These are phyloP conservation scores for Aechmea fasciata DNA, from an alignment of 176 grass and related monocot species.

Conservation along the genomic window DNA sequence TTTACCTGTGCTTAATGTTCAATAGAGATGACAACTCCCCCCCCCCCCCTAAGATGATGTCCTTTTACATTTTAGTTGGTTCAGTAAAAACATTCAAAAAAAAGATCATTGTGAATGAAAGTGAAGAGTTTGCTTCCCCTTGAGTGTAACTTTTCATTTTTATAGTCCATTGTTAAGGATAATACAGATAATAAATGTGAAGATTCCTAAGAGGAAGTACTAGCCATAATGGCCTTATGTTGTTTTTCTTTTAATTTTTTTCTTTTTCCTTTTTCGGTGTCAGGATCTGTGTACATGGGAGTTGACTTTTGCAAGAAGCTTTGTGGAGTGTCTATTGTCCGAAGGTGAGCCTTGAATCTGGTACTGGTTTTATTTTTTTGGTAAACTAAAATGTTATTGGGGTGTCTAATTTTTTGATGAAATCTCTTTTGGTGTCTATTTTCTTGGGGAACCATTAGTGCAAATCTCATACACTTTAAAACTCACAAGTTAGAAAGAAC, in stretches of 20 bases:
- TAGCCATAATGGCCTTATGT: no score
- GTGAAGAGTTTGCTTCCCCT: background rate
- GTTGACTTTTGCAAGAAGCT: slow-evolving; percentile 99
- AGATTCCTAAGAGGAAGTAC: no score
- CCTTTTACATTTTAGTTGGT: background rate
- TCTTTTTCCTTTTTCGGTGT: slow-evolving; percentile 15
- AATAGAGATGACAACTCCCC: background rate
- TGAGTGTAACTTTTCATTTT: no score
- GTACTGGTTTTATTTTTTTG: slow-evolving; percentile 12
- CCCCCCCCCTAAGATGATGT: background rate
- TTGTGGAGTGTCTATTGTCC: slow-evolving; percentile 86
- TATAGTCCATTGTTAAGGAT: no score
- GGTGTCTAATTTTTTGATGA: no score
- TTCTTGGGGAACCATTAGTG: no score
- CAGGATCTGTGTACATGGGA: slow-evolving; percentile 71
- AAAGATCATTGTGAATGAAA: background rate
- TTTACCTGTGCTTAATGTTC: no score
- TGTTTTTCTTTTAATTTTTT: background rate
- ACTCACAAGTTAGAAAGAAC: no score
- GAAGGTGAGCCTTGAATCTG: slow-evolving; percentile 53
- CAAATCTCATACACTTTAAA: no score
- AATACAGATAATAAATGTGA: no score
- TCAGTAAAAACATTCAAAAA: no score
- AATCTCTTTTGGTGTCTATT: no score
- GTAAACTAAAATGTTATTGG: background rate